A percentile compares a stretch with the other conserved stretches of the same genome.
phyloP scores from a whole-genome alignment of 306 rosid species.

The Datisca glomerata region DNA sequence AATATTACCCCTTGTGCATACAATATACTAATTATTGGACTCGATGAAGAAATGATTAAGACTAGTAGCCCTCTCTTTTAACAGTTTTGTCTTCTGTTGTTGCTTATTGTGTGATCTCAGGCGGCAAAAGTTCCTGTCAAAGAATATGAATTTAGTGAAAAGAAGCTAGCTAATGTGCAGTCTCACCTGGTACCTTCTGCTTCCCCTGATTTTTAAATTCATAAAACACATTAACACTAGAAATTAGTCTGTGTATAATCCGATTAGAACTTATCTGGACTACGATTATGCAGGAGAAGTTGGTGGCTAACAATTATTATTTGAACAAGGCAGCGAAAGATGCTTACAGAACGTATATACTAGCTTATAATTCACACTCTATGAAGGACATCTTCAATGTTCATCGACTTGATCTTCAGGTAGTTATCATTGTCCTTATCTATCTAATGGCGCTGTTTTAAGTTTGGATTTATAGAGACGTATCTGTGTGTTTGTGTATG shows the following conservation, averaged over 20 bases:
- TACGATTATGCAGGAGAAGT: constrained; percentile 57
- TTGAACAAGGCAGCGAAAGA: constrained; percentile 70
- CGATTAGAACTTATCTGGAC: too few relatives aligned
- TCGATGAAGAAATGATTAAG: neutral
- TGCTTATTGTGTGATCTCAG: constrained; percentile 21
- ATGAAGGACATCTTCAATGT: constrained; percentile 91
- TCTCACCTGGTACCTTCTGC: constrained; percentile 62
- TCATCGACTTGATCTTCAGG: constrained; percentile 84
- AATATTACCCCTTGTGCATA: too few relatives aligned
- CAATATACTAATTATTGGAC: neutral
- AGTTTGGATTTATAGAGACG: too few relatives aligned
- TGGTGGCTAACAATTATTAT: constrained; percentile 61
- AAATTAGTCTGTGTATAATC: too few relatives aligned
- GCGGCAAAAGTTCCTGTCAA: constrained; percentile 86
- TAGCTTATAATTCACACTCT: constrained; percentile 83
- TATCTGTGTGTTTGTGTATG: too few relatives aligned
- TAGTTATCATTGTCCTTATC: constrained; percentile 10
- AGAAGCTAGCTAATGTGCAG: constrained; percentile 74
- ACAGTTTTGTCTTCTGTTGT: constrained; percentile 4
- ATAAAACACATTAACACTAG: neutral
- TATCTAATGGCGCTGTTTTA: too few relatives aligned
- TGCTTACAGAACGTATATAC: constrained; percentile 73
- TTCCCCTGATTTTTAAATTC: neutral
- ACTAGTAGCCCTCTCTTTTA: neutral
- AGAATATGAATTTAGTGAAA: constrained; percentile 47